A percentile compares a stretch with the other conserved stretches of the same genome.
Conservation (phyloP, 352 stramenopile species). For the Phytopythium helicoides region DNA sequence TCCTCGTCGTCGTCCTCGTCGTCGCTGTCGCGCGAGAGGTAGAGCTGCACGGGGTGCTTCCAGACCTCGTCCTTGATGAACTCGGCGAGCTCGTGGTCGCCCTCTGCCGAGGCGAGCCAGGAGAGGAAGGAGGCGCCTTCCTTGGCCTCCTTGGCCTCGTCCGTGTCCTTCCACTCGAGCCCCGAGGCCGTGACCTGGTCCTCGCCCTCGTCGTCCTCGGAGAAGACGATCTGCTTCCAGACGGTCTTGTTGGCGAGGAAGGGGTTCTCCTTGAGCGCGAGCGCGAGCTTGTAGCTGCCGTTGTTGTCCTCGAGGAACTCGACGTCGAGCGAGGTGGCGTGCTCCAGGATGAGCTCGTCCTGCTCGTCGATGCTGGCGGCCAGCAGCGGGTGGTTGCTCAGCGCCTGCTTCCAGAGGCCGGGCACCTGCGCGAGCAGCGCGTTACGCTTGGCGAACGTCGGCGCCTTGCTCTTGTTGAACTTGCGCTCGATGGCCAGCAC, state of each 20-base stretch:
- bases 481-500: constrained; percentile 75
- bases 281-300: constrained; percentile 71
- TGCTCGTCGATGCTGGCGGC: constrained; percentile 38
- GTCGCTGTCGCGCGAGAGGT: constrained; percentile 31
- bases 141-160: constrained; percentile 46
- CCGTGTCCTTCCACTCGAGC: constrained; percentile 61
- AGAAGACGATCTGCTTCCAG: constrained; percentile 75
- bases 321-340: constrained; percentile 55
- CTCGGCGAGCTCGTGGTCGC: constrained; percentile 59
- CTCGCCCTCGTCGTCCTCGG: constrained; percentile 58
- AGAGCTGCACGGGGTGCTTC: constrained; percentile 71
- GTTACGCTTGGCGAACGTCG: constrained; percentile 61
- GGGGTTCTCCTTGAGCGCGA: constrained; percentile 70
- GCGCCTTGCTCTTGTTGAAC: constrained; percentile 68
- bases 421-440: constrained; percentile 65
- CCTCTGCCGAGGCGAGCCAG: constrained; percentile 58
- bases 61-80: constrained; percentile 81
- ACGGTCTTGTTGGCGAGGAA: constrained; percentile 49
- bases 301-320: constrained; percentile 51
- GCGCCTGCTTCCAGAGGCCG: constrained; percentile 75
- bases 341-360: constrained; percentile 53
- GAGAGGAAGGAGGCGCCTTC: constrained; percentile 53
- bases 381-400: constrained; percentile 71
- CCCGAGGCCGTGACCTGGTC: constrained; percentile 45
- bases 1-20: constrained; percentile 47